Percentiles rank a stretch among this genome's conserved stretches.
Evolutionary conservation across 2,329 filamentous ascomycete genomes (phyloP).

Genomic region (Laburnicola sp.): DNA sequence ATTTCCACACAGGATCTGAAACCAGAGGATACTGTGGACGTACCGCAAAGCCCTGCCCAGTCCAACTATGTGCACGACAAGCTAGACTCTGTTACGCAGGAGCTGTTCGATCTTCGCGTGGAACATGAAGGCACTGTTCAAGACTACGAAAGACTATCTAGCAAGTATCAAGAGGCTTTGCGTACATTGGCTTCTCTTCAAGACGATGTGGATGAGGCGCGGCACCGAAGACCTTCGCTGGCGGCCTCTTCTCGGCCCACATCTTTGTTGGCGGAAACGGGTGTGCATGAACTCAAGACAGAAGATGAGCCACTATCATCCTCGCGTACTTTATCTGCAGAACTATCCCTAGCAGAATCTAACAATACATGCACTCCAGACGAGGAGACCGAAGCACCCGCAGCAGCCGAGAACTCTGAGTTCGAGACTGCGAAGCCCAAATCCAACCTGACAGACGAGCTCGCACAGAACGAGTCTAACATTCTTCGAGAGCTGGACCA

Average conservation of each 20-base stretch:
- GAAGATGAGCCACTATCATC: constrained; percentile 71
- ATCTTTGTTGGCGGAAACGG: constrained; percentile 82
- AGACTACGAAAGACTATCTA: constrained; percentile 78
- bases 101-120: constrained; percentile 84
- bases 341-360: constrained; percentile 85
- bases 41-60: constrained; percentile 73
- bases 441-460: constrained; percentile 22
- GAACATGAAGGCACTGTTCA: constrained; percentile 84
- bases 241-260: constrained; percentile 65
- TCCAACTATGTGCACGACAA: constrained; percentile 88
- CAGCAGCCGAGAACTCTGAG: constrained; percentile 64
- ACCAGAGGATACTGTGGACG: constrained; percentile 42
- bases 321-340: constrained; percentile 89
- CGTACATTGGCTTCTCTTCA: constrained; percentile 81
- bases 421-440: constrained; percentile 51
- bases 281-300: constrained; percentile 68
- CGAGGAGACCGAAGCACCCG: constrained; percentile 50
- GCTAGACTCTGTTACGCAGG: constrained; percentile 85
- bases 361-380: constrained; percentile 38
- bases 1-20: constrained; percentile 23
- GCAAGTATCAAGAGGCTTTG: constrained; percentile 89
- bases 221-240: constrained; percentile 58
- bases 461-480: constrained; percentile 19
- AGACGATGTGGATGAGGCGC: constrained; percentile 78
- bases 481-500: constrained; percentile 66